Base-by-base conservation (phyloP, 1,284 basidiomycete genomes). In the Tylopilus sp. region DNA sequence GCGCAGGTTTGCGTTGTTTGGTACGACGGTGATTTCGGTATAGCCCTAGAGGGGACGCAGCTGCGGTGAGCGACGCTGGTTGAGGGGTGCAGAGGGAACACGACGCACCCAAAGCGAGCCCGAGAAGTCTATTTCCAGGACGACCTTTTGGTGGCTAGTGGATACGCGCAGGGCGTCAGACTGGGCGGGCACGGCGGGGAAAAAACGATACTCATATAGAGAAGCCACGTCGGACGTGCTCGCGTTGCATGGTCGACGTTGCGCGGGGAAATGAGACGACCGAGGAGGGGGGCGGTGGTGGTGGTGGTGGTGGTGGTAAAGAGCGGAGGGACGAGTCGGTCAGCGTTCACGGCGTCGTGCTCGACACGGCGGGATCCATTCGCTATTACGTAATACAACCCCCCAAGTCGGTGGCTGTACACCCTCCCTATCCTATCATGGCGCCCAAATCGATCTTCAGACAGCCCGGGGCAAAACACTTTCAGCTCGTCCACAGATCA, bases 401-500 rank as follows among this genome's bases (percentile, higher is more conserved):
- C 40, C 13, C 20, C 15, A 17, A 31, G 19, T 1, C 11, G n/a
- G 46, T 62, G 62, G 66, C 65, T 60, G 62, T 68, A n/a, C n/a
- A n/a, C n/a, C n/a, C n/a, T n/a, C n/a, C n/a, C n/a, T n/a, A n/a
- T 13, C 2, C 43, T 36, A 31, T 24, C 22, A 32, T 88, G 86
- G 76, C 86, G 47, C 74, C 76, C 60, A 90, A 86, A 72, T 96
- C 94, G 26, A 85, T 94, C 64, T 99, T 92, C 76, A 87, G 94
- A 59, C 86, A 87, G 63, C 90, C 93, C 11, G 89, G 90, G 7
- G 85, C 90, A 52, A 86, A 90, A 69, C 94, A 98, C 72, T 98
- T 95, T 65, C 94, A 98, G 77, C 89, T 99, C 45, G 95, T 99
- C 25, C 94, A 99, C 71, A 84, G 97, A 57, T 98, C 96, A 11